Conservation (phyloP, 192 early-diverging fungal genomes). For the Backusella sp. region DNA sequence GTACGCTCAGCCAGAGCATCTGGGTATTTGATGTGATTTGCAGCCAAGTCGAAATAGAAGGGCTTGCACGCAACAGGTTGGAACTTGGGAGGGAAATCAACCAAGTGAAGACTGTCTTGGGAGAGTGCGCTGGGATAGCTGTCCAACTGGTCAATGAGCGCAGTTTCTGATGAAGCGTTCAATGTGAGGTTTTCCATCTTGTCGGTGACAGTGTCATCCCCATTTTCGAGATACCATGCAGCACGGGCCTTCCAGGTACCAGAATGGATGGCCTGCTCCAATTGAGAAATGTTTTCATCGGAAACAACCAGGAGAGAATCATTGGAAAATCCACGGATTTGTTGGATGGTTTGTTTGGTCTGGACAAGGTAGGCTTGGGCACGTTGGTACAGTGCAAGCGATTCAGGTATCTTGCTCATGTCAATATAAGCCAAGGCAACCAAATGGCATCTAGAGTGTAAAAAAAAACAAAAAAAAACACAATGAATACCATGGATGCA, state of each 20-base stretch:
- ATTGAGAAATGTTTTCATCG: conserved; percentile 33
- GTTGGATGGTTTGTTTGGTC: conserved; percentile 43
- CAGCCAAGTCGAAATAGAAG: conserved; percentile 78
- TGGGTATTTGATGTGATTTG: conserved; percentile 64
- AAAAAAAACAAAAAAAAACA: not conserved
- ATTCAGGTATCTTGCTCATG: conserved; percentile 45
- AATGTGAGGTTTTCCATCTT: conserved; percentile 41
- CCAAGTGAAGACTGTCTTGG: conserved; percentile 43
- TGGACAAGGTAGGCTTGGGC: conserved; percentile 49
- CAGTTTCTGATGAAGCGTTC: conserved; percentile 38
- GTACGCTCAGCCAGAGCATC: conserved; percentile 13
- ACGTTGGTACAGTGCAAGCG: conserved; percentile 60
- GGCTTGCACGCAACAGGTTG: conserved; percentile 70
- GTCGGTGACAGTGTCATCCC: conserved; percentile 28
- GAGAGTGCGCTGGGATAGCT: conserved; percentile 49
- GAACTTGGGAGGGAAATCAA: conserved; percentile 67
- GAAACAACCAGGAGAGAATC: conserved; percentile 44
- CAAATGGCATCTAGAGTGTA: conserved; percentile 40
- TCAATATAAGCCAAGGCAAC: conserved; percentile 54
- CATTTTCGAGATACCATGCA: conserved; percentile 47
- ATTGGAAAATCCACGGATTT: conserved; percentile 30
- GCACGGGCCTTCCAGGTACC: conserved; percentile 57
- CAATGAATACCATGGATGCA: not conserved
- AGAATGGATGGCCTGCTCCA: conserved; percentile 48
- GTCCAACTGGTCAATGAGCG: conserved; percentile 54